Evolutionary conservation across 1,284 basidiomycete species (phyloP).

Genomic region (Puccinia coronata): DNA sequence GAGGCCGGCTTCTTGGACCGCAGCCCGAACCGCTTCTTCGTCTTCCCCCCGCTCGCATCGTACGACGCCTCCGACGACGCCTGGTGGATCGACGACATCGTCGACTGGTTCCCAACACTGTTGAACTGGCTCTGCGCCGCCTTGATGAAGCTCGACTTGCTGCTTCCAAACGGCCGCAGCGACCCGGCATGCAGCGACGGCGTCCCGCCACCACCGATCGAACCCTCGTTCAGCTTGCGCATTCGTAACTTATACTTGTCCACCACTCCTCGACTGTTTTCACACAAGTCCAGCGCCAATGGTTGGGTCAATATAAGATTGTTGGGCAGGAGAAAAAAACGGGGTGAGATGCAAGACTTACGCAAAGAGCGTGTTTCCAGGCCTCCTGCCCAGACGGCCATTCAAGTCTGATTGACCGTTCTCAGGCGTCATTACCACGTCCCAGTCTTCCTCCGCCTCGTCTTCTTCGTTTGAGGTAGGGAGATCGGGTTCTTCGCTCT

Average conservation of each 20-base stretch:
- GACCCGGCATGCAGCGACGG: not conserved
- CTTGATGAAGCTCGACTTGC: constrained; percentile 25
- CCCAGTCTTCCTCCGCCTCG: constrained; percentile 79
- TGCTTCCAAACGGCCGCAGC: not conserved
- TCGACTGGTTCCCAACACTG: not conserved
- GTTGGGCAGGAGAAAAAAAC: constrained; percentile 73
- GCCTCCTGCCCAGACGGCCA: constrained; percentile 62
- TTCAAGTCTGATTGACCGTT: constrained; percentile 75
- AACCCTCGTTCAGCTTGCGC: constrained; percentile 31
- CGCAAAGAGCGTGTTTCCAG: constrained; percentile 74
- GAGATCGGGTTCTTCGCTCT: constrained; percentile 54
- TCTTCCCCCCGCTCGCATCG: too few relatives aligned
- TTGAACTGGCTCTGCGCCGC: constrained; percentile 14
- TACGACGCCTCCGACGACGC: not conserved
- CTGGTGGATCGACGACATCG: not conserved
- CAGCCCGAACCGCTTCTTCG: constrained; percentile 4
- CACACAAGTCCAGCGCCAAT: too few relatives aligned
- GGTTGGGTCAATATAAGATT: constrained; percentile 58
- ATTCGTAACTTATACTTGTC: constrained; percentile 43
- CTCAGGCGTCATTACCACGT: constrained; percentile 70
- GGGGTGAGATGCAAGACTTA: too few relatives aligned
- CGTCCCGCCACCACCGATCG: not conserved
- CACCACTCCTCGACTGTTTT: constrained; percentile 22
- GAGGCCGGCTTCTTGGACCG: not conserved
- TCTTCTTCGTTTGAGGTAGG: constrained; percentile 64